Conservation (phyloP, 2,329 filamentous ascomycete genomes). For the Penicillium sp. region DNA sequence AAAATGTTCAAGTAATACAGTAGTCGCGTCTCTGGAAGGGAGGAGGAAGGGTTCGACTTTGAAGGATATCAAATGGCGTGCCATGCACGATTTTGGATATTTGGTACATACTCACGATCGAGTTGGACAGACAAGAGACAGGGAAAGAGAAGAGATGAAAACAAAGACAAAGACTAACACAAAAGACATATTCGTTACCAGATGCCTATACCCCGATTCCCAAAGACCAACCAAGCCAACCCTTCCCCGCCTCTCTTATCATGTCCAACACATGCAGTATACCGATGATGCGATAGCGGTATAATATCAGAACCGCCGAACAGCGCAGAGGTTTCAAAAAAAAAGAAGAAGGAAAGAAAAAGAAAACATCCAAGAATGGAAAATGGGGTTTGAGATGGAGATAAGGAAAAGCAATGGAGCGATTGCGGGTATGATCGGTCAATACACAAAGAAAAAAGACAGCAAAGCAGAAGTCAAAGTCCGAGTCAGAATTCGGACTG, state of each 20-base stretch:
- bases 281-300: conserved; percentile 13
- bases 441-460: conserved; percentile 15
- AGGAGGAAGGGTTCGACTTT: too few relatives aligned
- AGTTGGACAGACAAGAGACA: neutral
- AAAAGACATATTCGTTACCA: conserved; percentile 12
- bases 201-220: conserved; percentile 20
- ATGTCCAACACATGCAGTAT: conserved; percentile 26
- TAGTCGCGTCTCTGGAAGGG: too few relatives aligned
- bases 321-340: conserved; percentile 5
- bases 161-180: conserved; percentile 5
- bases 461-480: neutral
- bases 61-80: conserved; percentile 19
- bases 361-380: conserved; percentile 10
- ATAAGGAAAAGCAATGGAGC: conserved; percentile 7
- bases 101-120: conserved; percentile 20
- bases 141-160: conserved; percentile 1
- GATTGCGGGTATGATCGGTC: conserved; percentile 30
- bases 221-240: conserved; percentile 6
- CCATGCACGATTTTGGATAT: conserved; percentile 23
- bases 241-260: conserved; percentile 2
- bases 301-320: neutral
- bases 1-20: neutral
- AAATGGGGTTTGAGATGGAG: neutral
- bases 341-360: conserved; percentile 12
- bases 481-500: neutral